Percentiles rank a stretch among this genome's conserved stretches.
Evolutionary conservation across 2,329 filamentous ascomycete genomes (phyloP).

Genomic region (Macrophomina phaseolina): DNA sequence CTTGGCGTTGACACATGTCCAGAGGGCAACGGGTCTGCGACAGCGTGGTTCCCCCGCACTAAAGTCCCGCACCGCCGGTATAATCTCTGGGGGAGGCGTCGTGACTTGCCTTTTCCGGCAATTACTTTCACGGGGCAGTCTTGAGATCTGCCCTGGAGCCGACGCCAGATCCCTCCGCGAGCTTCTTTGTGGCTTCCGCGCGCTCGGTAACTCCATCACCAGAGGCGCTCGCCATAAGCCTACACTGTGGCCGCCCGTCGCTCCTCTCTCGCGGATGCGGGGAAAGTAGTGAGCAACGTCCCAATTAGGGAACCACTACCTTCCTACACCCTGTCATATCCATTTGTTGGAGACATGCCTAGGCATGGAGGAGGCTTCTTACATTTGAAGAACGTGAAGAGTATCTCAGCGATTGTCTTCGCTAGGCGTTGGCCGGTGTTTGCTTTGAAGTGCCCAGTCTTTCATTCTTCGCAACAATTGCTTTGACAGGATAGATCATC

Average conservation of each 20-base stretch:
- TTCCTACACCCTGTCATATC: too few species aligned
- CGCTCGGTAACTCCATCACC: background rate
- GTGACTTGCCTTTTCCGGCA: slow-evolving; percentile 5
- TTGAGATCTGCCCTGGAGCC: background rate
- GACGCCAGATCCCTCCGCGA: background rate
- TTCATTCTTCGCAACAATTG: too few species aligned
- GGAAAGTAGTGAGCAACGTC: background rate
- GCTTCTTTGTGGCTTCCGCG: background rate
- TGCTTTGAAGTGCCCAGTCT: too few species aligned
- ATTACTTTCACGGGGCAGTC: background rate
- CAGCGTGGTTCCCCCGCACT: background rate
- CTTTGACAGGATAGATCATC: too few species aligned
- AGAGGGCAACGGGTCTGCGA: background rate
- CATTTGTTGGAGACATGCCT: too few species aligned
- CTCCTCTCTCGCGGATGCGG: background rate
- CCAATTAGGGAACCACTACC: background rate
- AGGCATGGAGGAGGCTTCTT: too few species aligned
- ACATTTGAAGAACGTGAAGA: too few species aligned
- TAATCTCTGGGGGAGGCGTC: background rate
- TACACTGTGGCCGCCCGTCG: background rate
- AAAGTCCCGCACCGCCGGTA: background rate
- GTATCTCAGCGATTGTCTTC: too few species aligned
- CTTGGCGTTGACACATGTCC: slow-evolving; percentile 25
- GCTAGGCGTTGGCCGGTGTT: too few species aligned
- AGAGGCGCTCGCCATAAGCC: background rate